Evolutionary conservation across 139 green algal genomes (phyloP), one percentile per base, ranked within the genome.

Genomic region (Chlorella sorokiniana): DNA sequence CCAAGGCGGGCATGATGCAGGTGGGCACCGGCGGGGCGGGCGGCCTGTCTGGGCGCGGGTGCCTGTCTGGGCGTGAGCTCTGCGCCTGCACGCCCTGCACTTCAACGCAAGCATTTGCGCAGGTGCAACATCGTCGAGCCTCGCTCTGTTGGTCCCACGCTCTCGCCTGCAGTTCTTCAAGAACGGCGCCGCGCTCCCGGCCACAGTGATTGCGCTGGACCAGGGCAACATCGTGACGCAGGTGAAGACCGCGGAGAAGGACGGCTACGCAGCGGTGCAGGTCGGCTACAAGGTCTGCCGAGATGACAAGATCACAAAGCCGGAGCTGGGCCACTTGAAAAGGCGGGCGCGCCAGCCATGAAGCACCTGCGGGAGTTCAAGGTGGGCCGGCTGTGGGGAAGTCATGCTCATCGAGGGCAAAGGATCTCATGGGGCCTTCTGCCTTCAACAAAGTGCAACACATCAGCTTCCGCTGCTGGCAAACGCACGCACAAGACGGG

Each of bases 1-100:
- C 93, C 48, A 99, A 99, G 91, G 96, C 96, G 18, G 97, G 96
- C 81, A 99, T 99, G 97, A 97, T 96, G 80, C 89, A 90, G 68
- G 94, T 94, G 54, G 1, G 69, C 69, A 59, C 48, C 48, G 48
- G 48, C 16, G 18, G 56, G 56, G 56, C 56, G n/a, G 56, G 22
- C 56, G n/a, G n/a, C n/a, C n/a, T n/a, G n/a, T n/a, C n/a, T n/a
- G n/a, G n/a, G n/a, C n/a, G n/a, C n/a, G n/a, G n/a, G n/a, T n/a
- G n/a, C n/a, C n/a, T n/a, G n/a, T n/a, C n/a, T n/a, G n/a, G n/a
- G n/a, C n/a, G n/a, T n/a, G n/a, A n/a, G n/a, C n/a, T n/a, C n/a
- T n/a, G n/a, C n/a, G n/a, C n/a, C n/a, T n/a, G n/a, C n/a, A n/a
- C n/a, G n/a, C n/a, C n/a, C n/a, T n/a, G n/a, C n/a, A n/a, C 56